Percentiles rank a stretch among this genome's conserved stretches.
phyloP scores from a whole-genome alignment of 2,329 filamentous ascomycete genomes.

The Pyricularia sp. region DNA sequence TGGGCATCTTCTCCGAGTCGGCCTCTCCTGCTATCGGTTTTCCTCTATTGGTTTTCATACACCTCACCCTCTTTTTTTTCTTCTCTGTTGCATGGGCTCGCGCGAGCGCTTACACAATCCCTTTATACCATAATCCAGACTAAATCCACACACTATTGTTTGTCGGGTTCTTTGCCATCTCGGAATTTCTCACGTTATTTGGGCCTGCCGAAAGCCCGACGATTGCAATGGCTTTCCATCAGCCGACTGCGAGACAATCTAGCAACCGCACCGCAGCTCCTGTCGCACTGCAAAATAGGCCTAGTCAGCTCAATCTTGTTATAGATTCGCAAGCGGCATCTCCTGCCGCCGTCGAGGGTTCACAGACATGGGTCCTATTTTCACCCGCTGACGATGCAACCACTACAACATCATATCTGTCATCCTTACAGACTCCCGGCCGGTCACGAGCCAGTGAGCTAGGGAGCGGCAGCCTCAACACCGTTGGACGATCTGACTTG shows the following conservation, averaged over 20 bases:
- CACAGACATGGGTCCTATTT: slow-evolving; percentile 95
- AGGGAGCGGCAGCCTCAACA: slow-evolving; percentile 72
- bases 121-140: neutral
- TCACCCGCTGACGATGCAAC: slow-evolving; percentile 57
- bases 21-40: neutral
- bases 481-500: slow-evolving; percentile 51
- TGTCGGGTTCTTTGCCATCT: neutral
- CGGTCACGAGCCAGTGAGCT: slow-evolving; percentile 71
- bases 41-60: neutral
- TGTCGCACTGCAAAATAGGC: slow-evolving; percentile 5
- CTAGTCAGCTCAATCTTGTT: neutral
- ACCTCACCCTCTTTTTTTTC: neutral
- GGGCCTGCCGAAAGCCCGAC: neutral
- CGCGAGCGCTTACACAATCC: neutral
- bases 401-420: slow-evolving; percentile 57
- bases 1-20: neutral
- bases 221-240: slow-evolving; percentile 14
- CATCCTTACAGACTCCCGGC: slow-evolving; percentile 53
- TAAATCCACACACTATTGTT: neutral
- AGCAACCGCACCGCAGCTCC: slow-evolving; percentile 27
- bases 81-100: neutral
- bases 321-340: neutral
- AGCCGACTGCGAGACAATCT: slow-evolving; percentile 27
- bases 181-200: neutral
- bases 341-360: slow-evolving; percentile 46